phyloP scores from a whole-genome alignment of 2,329 filamentous ascomycete genomes.

The Botryotinia convoluta region DNA sequence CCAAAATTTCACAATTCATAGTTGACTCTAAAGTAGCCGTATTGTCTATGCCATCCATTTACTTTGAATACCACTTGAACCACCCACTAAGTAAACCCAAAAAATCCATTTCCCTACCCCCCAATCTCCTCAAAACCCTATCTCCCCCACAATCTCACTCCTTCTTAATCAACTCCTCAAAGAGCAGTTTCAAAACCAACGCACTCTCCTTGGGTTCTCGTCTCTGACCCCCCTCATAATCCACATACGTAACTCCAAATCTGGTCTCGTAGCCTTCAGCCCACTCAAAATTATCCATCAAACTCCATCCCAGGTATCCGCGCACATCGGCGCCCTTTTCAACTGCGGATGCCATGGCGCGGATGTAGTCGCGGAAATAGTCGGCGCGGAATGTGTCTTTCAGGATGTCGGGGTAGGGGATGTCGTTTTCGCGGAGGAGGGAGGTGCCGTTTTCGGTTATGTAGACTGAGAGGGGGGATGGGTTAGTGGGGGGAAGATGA shows the following conservation, averaged over 20 bases:
- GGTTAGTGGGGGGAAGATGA: not conserved
- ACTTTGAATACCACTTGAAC: not conserved
- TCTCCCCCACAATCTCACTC: conserved; percentile 33
- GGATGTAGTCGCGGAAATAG: conserved; percentile 77
- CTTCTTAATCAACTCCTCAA: conserved; percentile 68
- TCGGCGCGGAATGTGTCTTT: conserved; percentile 78
- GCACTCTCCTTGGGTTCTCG: conserved; percentile 83
- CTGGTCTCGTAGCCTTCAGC: conserved; percentile 87
- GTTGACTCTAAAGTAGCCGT: not conserved
- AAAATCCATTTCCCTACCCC: not conserved
- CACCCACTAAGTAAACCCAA: not conserved
- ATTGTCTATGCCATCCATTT: not conserved
- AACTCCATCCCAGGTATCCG: conserved; percentile 82
- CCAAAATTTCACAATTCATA: not conserved
- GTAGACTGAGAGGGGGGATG: conserved; percentile 44
- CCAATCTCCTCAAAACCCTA: not conserved
- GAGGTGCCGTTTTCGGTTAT: conserved; percentile 88
- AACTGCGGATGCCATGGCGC: conserved; percentile 71
- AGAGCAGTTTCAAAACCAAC: conserved; percentile 65
- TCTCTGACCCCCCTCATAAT: conserved; percentile 77
- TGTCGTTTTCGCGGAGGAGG: conserved; percentile 77
- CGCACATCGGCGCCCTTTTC: conserved; percentile 75
- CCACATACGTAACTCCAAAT: conserved; percentile 80
- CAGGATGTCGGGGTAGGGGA: conserved; percentile 67
- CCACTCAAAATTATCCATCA: conserved; percentile 61